Conservation (phyloP, 176 grass and related monocot genomes). For the Hsuehochloa calcarea region DNA sequence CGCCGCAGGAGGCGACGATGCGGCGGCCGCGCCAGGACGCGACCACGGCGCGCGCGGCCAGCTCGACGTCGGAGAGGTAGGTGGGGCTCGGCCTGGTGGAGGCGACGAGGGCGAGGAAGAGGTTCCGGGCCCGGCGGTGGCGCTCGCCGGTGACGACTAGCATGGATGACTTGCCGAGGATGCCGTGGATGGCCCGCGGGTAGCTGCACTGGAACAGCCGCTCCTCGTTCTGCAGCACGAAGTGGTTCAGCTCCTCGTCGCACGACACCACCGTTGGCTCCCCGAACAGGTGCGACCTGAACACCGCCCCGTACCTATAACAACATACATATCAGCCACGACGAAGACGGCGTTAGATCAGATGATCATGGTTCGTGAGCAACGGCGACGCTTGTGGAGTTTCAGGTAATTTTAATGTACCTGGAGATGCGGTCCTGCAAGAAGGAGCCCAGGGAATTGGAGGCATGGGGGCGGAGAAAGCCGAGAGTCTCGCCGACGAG, state of each 20-base stretch:
- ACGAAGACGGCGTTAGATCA: background rate
- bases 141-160: slow-evolving; percentile 31
- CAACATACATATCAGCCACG: background rate
- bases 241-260: slow-evolving; percentile 35
- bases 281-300: slow-evolving; percentile 40
- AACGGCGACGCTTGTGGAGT: too few relatives aligned
- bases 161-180: slow-evolving; percentile 36
- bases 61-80: slow-evolving; percentile 29
- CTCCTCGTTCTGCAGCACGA: slow-evolving; percentile 51
- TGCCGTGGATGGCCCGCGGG: slow-evolving; percentile 31
- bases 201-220: slow-evolving; percentile 39
- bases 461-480: slow-evolving; percentile 42
- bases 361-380: too few relatives aligned
- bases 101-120: slow-evolving; percentile 21
- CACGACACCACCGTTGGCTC: slow-evolving; percentile 41
- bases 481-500: slow-evolving; percentile 39
- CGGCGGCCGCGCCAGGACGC: slow-evolving; percentile 15
- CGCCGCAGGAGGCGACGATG: slow-evolving; percentile 7
- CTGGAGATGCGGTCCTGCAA: slow-evolving; percentile 15
- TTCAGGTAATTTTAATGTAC: background rate
- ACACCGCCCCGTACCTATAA: slow-evolving; percentile 40
- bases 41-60: slow-evolving; percentile 2
- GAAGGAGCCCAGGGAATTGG: slow-evolving; percentile 21
- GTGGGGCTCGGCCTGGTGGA: background rate
- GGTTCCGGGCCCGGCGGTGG: slow-evolving; percentile 24